A percentile compares a stretch with the other conserved stretches of the same genome.
Evolutionary conservation across 2,329 filamentous ascomycete species (phyloP).

Genomic region (Fusarium papillatum): DNA sequence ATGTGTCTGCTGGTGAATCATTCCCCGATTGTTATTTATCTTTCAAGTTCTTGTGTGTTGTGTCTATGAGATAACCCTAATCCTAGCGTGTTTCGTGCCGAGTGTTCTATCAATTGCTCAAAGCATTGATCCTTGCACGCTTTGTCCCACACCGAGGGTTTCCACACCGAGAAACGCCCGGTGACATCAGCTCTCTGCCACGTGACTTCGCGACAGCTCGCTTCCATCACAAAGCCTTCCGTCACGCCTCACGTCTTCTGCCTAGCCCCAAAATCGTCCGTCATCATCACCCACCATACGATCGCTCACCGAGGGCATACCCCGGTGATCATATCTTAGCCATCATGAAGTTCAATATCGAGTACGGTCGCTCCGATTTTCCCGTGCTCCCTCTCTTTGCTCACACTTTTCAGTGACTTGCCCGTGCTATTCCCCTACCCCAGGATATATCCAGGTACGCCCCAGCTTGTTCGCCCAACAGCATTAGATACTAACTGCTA

Average conservation of each 20-base stretch:
- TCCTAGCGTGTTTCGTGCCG: not conserved
- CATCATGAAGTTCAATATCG: conserved; percentile 67
- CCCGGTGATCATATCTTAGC: conserved; percentile 25
- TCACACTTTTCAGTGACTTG: conserved; percentile 60
- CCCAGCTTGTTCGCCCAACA: not conserved
- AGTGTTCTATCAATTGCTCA: not conserved
- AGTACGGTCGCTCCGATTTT: conserved; percentile 50
- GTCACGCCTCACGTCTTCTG: conserved; percentile 41
- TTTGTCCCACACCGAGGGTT: not conserved
- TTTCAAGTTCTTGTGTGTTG: not conserved
- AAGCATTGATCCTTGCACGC: not conserved
- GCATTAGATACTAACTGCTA: not conserved
- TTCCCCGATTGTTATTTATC: not conserved
- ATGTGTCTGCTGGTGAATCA: not conserved
- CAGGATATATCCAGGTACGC: conserved; percentile 68
- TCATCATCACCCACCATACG: conserved; percentile 12
- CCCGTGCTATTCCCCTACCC: conserved; percentile 71
- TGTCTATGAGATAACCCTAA: not conserved
- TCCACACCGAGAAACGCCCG: conserved; percentile 20
- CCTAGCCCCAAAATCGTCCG: conserved; percentile 14
- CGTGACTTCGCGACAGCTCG: conserved; percentile 49
- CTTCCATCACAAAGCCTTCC: conserved; percentile 36
- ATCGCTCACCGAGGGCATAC: conserved; percentile 28
- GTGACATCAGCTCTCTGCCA: conserved; percentile 33
- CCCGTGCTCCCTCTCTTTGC: conserved; percentile 7